A percentile compares a stretch with the other conserved stretches of the same genome.
These are phyloP conservation scores for Neospermospora avenae DNA, from an alignment of 2,329 filamentous ascomycete genomes.

Conservation along the genomic window DNA sequence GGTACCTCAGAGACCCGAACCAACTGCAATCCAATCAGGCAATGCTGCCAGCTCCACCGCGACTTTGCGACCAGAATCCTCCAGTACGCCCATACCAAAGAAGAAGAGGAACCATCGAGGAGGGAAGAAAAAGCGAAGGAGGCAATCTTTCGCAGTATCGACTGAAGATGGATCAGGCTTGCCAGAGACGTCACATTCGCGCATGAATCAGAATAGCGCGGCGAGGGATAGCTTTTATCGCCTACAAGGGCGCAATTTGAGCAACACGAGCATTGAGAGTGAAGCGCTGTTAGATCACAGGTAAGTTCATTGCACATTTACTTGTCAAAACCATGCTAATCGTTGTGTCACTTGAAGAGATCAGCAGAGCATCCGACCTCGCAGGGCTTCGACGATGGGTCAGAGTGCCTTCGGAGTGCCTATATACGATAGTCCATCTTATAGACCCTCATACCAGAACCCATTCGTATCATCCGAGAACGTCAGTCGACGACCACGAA, in stretches of 20 bases:
- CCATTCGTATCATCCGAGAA: conserved; percentile 32
- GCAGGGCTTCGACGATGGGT: conserved; percentile 53
- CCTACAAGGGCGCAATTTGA: conserved; percentile 57
- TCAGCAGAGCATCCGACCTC: conserved; percentile 54
- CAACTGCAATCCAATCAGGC: conserved; percentile 27
- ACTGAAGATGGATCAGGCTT: conserved; percentile 45
- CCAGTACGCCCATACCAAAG: conserved; percentile 20
- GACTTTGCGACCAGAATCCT: conserved; percentile 23
- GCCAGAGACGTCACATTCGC: conserved; percentile 34
- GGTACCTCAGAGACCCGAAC: conserved; percentile 24
- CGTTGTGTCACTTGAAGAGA: conserved; percentile 31
- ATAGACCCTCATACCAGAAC: conserved; percentile 34
- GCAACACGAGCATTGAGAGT: conserved; percentile 85
- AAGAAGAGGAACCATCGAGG: conserved; percentile 74
- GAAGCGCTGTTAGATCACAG: conserved; percentile 85
- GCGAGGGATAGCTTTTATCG: conserved; percentile 45
- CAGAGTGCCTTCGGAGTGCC: conserved; percentile 37
- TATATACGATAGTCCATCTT: conserved; percentile 35
- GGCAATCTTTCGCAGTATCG: conserved; percentile 74
- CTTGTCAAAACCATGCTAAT: conserved; percentile 13
- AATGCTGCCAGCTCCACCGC: conserved; percentile 16
- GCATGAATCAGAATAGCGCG: conserved; percentile 31
- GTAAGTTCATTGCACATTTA: conserved; percentile 40
- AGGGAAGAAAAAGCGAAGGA: conserved; percentile 71
- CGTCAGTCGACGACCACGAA: conserved; percentile 24